Base-by-base conservation (phyloP, 805 yeast genomes). In the Candida alai region DNA sequence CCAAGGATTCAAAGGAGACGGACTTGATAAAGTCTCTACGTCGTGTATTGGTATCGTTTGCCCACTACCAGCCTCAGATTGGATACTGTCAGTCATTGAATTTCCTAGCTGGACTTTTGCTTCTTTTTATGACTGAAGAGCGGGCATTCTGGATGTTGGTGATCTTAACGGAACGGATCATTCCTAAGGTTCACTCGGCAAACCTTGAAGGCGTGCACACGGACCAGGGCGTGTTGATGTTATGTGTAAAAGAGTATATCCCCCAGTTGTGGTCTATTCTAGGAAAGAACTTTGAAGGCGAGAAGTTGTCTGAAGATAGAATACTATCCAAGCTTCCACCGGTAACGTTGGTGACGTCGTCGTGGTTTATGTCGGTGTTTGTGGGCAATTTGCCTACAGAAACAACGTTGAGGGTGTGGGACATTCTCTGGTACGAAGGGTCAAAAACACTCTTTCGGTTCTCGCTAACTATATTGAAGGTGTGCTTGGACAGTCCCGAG, bases 291-390 rank as follows among this genome's bases (percentile, higher is more conserved):
- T 58, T 58, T 25, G 70, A 65, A 24, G 70, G 59, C 30, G 66
- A 52, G 50, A 57, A 45, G 49, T 58, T 56, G 48, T 62, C 58
- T 34, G 69, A 60, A 21, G 68, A 58, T 47, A 69, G 73, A 49
- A 79, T 85, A 40, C 68, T 90, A 20, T 70, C 76, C 11, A 80
- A 83, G 45, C 61, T 89, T 28, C 97, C 98, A 1, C 95, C 97
- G 2, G 74, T 93, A 4, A 84, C 96, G 1, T 68, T 93, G 29
- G 93, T 95, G 45, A 93, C 97, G 1, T 90, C 96, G 0, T 80
- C 95, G 35, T 93, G 98, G 98, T 93, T 93, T 53, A 90, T 93
- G 97, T 84, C 96, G 48, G 75, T 86, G n/a, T 93, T 84, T 59
- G 87, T 93, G 22, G 96, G 95, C 0, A 78, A 82, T 1, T 59